Base-by-base conservation (phyloP, 148 eudicot species). In the Rhododendron kiyosumense region DNA sequence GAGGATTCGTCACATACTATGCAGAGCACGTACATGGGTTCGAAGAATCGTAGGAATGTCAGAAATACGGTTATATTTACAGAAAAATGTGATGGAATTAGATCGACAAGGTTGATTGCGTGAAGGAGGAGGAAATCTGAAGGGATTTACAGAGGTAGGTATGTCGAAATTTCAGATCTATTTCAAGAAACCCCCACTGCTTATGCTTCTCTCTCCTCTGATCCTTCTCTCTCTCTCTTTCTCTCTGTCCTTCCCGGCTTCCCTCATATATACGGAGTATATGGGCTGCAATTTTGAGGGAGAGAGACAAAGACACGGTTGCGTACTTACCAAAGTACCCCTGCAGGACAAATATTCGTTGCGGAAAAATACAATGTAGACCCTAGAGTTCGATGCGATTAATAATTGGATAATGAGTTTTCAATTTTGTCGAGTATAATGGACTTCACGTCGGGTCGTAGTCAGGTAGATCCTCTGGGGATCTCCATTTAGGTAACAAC, bases 161-260 rank as follows among this genome's bases (percentile, higher is more conserved):
- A 14, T 49, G 69, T 84, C 52, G 71, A 76, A 75, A 24, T 48
- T 82, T 14, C 81, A 54, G 86, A 76, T 75, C 85, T 52, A 76
- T n/a, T 36, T 24, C 36, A 11, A 24, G 48, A 5, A 15, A 34
- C 43, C 13, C 28, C 54, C 32, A 51, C 10, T 46, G 12, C 5
- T 41, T 6, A 30, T 18, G 85, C 12, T 77, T 74, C 67, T 15
- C 54, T 78, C 54, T 74, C 80, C 67, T 10, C 67, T 0, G 79
- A 49, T 83, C 18, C 18, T 30, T 48, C 79, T 24, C 48, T 1
- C 73, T 2, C 17, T 2, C 5, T 14, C 1, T 2, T 7, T 0
- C 20, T 20, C 69, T 7, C 32, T 12, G 15, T 2, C 5, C 3
- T 0, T 2, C 20, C 0, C 20, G 2, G 2, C 2, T 38, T 5